A percentile compares a stretch with the other conserved stretches of the same genome.
These are phyloP conservation scores for Yarrowia divulgata DNA, from an alignment of 805 yeast genomes.

Conservation along the genomic window DNA sequence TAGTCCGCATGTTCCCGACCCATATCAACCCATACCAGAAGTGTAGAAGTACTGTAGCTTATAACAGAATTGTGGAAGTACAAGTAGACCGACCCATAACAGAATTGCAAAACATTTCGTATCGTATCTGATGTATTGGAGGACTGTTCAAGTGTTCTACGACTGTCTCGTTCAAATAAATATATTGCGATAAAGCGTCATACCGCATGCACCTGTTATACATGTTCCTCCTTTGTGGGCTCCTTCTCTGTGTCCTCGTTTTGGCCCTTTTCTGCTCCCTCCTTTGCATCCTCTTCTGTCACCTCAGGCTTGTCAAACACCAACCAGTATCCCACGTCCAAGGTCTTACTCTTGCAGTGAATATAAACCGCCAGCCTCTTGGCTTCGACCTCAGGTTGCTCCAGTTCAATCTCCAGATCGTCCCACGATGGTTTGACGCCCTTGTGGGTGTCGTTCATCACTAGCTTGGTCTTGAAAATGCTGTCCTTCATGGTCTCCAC, in stretches of 20 bases:
- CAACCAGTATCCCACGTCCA: slow-evolving; percentile 21
- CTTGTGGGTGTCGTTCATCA: slow-evolving; percentile 22
- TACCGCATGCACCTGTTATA: background rate
- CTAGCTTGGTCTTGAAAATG: slow-evolving; percentile 24
- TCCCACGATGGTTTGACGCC: slow-evolving; percentile 32
- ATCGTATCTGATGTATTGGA: no score
- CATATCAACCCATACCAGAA: no score
- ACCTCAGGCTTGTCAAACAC: background rate
- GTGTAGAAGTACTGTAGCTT: no score
- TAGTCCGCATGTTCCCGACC: no score
- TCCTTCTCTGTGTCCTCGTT: background rate
- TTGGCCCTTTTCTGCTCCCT: background rate
- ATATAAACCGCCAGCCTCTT: slow-evolving; percentile 11
- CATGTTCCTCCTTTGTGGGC: background rate
- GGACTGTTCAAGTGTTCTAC: no score
- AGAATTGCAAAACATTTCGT: no score
- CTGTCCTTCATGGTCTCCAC: slow-evolving; percentile 20
- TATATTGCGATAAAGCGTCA: background rate
- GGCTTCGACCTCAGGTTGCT: slow-evolving; percentile 3
- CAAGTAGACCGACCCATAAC: no score
- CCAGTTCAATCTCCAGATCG: slow-evolving; percentile 26
- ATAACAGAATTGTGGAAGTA: no score
- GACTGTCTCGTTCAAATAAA: background rate
- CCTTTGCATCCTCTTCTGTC: background rate
- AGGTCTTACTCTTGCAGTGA: slow-evolving; percentile 24